Percentiles rank a stretch among this genome's conserved stretches.
These are phyloP conservation scores for Tolypocladium sp. DNA, from an alignment of 2,329 filamentous ascomycete genomes.

Conservation along the genomic window DNA sequence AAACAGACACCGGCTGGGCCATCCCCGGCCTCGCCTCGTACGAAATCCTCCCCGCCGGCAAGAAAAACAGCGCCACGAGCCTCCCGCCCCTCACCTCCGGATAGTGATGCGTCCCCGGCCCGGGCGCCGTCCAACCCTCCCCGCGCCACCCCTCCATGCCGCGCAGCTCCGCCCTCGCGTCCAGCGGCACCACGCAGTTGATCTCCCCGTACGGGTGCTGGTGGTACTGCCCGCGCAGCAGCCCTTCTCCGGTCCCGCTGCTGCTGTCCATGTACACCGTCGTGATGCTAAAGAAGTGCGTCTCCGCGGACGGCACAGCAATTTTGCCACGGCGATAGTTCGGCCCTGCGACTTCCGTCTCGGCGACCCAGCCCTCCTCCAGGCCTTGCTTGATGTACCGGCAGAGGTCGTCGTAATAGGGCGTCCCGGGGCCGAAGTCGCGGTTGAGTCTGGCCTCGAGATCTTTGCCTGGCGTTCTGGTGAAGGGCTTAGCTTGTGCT, in stretches of 20 bases:
- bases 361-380: slow-evolving; percentile 34
- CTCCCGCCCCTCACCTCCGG: slow-evolving; percentile 40
- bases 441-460: slow-evolving; percentile 33
- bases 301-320: slow-evolving; percentile 32
- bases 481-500: not conserved
- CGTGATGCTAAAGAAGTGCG: slow-evolving; percentile 45
- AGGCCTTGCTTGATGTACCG: slow-evolving; percentile 27
- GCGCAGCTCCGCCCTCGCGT: slow-evolving; percentile 37
- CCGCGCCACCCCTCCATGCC: slow-evolving; percentile 49
- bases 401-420: slow-evolving; percentile 33
- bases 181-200: slow-evolving; percentile 46
- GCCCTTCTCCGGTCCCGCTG: not conserved
- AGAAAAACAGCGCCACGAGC: slow-evolving; percentile 43
- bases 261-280: slow-evolving; percentile 46
- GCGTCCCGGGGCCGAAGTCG: slow-evolving; percentile 31
- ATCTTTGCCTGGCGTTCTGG: slow-evolving; percentile 34
- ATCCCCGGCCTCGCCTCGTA: slow-evolving; percentile 34
- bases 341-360: slow-evolving; percentile 30
- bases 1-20: slow-evolving; percentile 23
- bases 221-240: slow-evolving; percentile 38
- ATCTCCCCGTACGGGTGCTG: slow-evolving; percentile 45
- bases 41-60: slow-evolving; percentile 44
- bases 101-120: slow-evolving; percentile 47
- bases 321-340: slow-evolving; percentile 39
- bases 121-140: slow-evolving; percentile 45